Base-by-base conservation (phyloP, 768 basidiomycete species). In the Stropharia rugosoannulata region DNA sequence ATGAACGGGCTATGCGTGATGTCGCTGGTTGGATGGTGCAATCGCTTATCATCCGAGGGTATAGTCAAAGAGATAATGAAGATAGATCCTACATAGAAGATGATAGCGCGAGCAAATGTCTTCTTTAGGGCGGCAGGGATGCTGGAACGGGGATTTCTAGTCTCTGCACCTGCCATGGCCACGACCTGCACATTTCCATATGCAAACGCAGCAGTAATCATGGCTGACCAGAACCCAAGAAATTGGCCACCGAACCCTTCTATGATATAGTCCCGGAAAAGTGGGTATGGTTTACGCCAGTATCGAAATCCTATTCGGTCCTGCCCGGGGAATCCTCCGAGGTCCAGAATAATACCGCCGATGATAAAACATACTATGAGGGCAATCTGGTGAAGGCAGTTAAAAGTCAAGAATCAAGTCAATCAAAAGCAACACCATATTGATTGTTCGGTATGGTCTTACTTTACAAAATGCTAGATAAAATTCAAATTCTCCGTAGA, bases 1-100 rank as follows among this genome's bases (percentile, higher is more conserved):
- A 91, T 88, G 68, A 89, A 91, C 0, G 89, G 89, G 29, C 86
- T 88, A 39, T 82, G 71, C 1, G 80, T 83, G 13, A 76, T 83
- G 16, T 76, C 67, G 5, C 64, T 63, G 46, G 67, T 63, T 18
- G 61, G 48, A 35, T 56, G 53, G 22, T 62, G 60, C 32, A 72
- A 66, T 40, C 59, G 59, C 0, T 71, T 66, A 63, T 89, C 83
- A 62, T 81, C 74, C 46, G 77, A 83, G 1, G 86, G 85, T 32
- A 91, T 82, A 36, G 88, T 74, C 76, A 91, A 77, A 45, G 86
- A 85, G 37, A 85, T 80, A 56, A 87, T 75, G 56, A 88, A 70
- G 53, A 86, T 72, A 40, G 83, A 84, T 19, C 83, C 68, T 39
- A 88, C 68, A 62, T 76, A 75, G 59, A 75, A 74, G n/a, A 73